These are phyloP conservation scores for Rugonectria rugulosa DNA, from an alignment of 2,329 filamentous ascomycete genomes.

Conservation along the genomic window DNA sequence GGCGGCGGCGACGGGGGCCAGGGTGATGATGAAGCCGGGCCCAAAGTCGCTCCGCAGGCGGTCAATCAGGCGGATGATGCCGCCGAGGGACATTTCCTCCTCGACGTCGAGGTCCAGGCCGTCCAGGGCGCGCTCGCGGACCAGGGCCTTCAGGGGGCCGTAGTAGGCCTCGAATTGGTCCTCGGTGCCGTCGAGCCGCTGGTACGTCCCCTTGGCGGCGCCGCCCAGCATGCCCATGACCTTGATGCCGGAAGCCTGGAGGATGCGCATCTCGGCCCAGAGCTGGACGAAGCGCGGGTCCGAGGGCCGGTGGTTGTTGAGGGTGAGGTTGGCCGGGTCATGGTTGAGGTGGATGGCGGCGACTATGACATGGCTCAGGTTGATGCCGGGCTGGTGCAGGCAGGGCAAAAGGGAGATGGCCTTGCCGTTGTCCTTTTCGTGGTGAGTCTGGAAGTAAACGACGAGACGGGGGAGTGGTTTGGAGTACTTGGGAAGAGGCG, in stretches of 20 bases:
- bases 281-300: constrained; percentile 73
- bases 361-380: constrained; percentile 81
- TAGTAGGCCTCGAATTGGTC: constrained; percentile 79
- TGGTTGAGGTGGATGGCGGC: constrained; percentile 86
- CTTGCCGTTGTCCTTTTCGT: constrained; percentile 50
- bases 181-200: constrained; percentile 61
- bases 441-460: constrained; percentile 64
- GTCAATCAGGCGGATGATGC: constrained; percentile 72
- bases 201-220: constrained; percentile 77
- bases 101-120: constrained; percentile 84
- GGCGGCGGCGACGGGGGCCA: constrained; percentile 83
- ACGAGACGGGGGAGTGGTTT: constrained; percentile 55
- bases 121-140: constrained; percentile 68
- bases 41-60: constrained; percentile 75
- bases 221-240: constrained; percentile 90
- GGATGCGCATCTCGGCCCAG: constrained; percentile 77
- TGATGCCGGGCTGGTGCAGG: constrained; percentile 55
- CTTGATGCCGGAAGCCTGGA: constrained; percentile 78
- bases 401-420: constrained; percentile 63
- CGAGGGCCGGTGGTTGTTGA: constrained; percentile 82
- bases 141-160: constrained; percentile 68
- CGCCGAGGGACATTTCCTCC: constrained; percentile 73
- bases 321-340: constrained; percentile 69
- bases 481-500: constrained; percentile 40
- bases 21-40: constrained; percentile 74